Evolutionary conservation across 177 flowering plant genomes (phyloP), one percentile per base, ranked within the genome.

Genomic region (Vitis hybrid): DNA sequence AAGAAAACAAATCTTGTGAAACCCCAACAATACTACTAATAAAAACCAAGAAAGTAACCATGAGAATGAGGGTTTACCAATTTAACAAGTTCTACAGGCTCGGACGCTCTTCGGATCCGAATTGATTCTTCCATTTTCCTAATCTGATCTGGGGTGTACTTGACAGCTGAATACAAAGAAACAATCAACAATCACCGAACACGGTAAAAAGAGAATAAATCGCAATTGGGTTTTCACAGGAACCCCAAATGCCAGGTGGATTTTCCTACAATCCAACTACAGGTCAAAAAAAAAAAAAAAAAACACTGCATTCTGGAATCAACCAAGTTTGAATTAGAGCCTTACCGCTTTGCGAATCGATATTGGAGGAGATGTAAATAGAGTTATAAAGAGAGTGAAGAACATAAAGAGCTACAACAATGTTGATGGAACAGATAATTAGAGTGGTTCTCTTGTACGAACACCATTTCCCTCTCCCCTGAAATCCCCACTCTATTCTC

Each of bases 91-190:
- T 87, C 79, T 26, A 73, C 10, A 3, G 99, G 97, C 63, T 91
- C 85, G 5, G 85, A 77, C 2, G 78, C 89, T 74, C 74, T 87
- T 59, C 99, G 84, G 67, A 94, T 76, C 75, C 73, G 82, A 64
- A 92, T 83, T 1, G 97, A 88, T 48, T 92, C 98, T 65, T 90
- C 88, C 95, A 94, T 96, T 80, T 77, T 89, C 80, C 71, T 83
- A 74, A 89, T 84, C 84, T 96, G 96, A 78, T 90, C 90, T 18
- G 92, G 82, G 2, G 87, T 85, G 63, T 90, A 94, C 71, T 77
- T 82, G 74, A 74, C 81, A 71, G 66, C 98, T 93, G 81, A 73
- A 75, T 20, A 55, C 12, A 71, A 31, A 53, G 14, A 67, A 58
- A 56, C 1, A 73, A 58, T 22, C 56, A 65, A 48, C 65, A 58